Conservation (phyloP, 176 grass and related monocot species). For the Pontederia crassipes region DNA sequence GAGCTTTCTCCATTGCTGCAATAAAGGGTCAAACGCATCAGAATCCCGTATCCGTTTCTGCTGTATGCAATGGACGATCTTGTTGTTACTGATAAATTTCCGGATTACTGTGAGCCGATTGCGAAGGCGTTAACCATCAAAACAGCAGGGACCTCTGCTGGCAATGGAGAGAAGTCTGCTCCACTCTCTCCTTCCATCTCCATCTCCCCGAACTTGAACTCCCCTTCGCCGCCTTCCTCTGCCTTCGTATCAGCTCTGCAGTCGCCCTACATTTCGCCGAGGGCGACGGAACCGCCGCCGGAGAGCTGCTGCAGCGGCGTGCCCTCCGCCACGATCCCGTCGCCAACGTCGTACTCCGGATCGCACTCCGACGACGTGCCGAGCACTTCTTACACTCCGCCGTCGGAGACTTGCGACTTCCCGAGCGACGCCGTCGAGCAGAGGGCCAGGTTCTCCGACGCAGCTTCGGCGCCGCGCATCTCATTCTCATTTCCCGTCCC, state of each 20-base stretch:
- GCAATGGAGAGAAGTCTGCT: slow-evolving; percentile 36
- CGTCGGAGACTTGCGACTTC: slow-evolving; percentile 73
- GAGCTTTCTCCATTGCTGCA: background rate
- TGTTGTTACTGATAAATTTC: slow-evolving; percentile 21
- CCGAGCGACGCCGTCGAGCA: slow-evolving; percentile 47
- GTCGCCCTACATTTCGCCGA: slow-evolving; percentile 93
- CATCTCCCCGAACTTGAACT: slow-evolving; percentile 78
- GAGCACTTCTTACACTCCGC: slow-evolving; percentile 80
- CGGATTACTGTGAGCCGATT: slow-evolving; percentile 33
- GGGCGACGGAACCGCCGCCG: slow-evolving; percentile 43
- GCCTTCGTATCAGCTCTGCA: slow-evolving; percentile 94
- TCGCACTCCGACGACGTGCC: slow-evolving; percentile 68
- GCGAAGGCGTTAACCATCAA: slow-evolving; percentile 65
- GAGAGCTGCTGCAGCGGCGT: background rate
- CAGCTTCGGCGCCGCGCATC: slow-evolving; percentile 33
- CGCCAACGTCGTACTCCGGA: slow-evolving; percentile 52
- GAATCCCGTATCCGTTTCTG: slow-evolving; percentile 13
- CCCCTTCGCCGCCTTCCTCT: slow-evolving; percentile 89
- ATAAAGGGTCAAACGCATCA: background rate
- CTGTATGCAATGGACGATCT: slow-evolving; percentile 59
- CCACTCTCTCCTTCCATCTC: slow-evolving; percentile 87
- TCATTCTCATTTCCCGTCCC: slow-evolving; percentile 97
- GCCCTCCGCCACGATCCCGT: slow-evolving; percentile 18
- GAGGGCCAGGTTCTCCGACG: slow-evolving; percentile 66
- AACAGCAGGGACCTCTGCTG: slow-evolving; percentile 35